Conservation (phyloP, 371 early-diverging fungal genomes). For the Mortierella sp. region DNA sequence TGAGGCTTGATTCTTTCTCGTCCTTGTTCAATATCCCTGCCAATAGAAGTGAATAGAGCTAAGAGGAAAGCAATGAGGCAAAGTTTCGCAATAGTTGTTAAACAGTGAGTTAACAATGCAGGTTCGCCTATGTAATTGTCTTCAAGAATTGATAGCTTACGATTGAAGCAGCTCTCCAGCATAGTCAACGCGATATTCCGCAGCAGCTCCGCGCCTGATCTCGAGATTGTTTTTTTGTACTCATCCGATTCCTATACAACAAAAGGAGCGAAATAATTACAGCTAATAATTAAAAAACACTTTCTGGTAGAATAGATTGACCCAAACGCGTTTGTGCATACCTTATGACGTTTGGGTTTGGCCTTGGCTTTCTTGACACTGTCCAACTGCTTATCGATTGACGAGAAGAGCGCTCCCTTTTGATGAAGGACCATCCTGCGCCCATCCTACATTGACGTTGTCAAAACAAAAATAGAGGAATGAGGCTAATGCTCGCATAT, state of each 20-base stretch:
- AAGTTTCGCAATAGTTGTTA: too few relatives aligned
- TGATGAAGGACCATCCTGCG: slow-evolving; percentile 45
- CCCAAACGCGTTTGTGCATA: not conserved
- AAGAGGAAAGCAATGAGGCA: not conserved
- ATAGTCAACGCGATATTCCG: slow-evolving; percentile 56
- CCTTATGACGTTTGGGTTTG: slow-evolving; percentile 33
- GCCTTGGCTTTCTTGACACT: slow-evolving; percentile 41
- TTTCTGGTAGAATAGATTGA: not conserved
- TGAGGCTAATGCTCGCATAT: not conserved
- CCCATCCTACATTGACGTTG: slow-evolving; percentile 27
- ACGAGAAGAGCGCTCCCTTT: slow-evolving; percentile 45
- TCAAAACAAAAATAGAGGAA: not conserved
- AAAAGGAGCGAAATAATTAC: not conserved
- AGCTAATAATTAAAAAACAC: not conserved
- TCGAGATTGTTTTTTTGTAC: slow-evolving; percentile 35
- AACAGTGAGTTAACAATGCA: too few relatives aligned
- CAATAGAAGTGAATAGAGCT: slow-evolving; percentile 71
- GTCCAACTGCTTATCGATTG: slow-evolving; percentile 53
- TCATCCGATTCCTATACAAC: slow-evolving; percentile 42
- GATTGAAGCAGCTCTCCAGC: slow-evolving; percentile 74
- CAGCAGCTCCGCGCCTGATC: slow-evolving; percentile 20
- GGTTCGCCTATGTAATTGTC: not conserved
- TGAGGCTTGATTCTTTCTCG: slow-evolving; percentile 66
- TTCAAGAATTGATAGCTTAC: slow-evolving; percentile 45
- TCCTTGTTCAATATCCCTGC: slow-evolving; percentile 74